phyloP scores from a whole-genome alignment of 1,139 yeast species.

The Diutina scorzettiae region DNA sequence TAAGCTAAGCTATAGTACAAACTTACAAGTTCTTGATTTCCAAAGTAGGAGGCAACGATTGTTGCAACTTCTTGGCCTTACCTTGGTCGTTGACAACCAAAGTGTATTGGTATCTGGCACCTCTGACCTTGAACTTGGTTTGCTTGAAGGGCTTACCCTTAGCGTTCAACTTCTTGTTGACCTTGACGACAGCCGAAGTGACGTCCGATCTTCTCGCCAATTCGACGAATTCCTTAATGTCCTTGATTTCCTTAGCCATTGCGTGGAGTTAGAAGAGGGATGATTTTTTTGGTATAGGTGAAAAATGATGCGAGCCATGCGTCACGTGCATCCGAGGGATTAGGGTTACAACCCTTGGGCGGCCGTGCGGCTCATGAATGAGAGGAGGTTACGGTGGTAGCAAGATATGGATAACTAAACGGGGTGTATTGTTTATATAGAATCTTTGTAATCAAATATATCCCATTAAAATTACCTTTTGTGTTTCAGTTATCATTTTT shows the following conservation, averaged over 20 bases:
- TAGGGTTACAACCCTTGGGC: no score
- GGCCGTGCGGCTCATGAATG: no score
- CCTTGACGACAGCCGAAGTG: slow-evolving; percentile 81
- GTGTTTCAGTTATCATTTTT: no score
- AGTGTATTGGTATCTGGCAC: slow-evolving; percentile 90
- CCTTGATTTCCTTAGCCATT: slow-evolving; percentile 60
- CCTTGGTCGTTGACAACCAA: slow-evolving; percentile 91
- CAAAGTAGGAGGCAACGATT: slow-evolving; percentile 95
- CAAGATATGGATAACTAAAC: no score
- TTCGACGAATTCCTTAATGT: slow-evolving; percentile 96
- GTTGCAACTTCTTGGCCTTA: slow-evolving; percentile 97
- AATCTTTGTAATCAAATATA: no score
- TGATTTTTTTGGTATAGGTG: no score
- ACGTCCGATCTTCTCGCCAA: slow-evolving; percentile 97
- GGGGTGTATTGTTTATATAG: no score
- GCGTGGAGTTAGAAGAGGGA: background rate
- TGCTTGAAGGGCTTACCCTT: slow-evolving; percentile 82
- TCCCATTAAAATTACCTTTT: no score
- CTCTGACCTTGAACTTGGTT: slow-evolving; percentile 99
- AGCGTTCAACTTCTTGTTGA: slow-evolving; percentile 76
- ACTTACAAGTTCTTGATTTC: slow-evolving; percentile 57
- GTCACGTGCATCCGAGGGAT: no score
- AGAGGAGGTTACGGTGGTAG: no score
- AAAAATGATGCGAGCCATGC: no score
- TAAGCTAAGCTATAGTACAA: slow-evolving; percentile 4